phyloP scores from a whole-genome alignment of 805 yeast species.

The Candida ovalis region DNA sequence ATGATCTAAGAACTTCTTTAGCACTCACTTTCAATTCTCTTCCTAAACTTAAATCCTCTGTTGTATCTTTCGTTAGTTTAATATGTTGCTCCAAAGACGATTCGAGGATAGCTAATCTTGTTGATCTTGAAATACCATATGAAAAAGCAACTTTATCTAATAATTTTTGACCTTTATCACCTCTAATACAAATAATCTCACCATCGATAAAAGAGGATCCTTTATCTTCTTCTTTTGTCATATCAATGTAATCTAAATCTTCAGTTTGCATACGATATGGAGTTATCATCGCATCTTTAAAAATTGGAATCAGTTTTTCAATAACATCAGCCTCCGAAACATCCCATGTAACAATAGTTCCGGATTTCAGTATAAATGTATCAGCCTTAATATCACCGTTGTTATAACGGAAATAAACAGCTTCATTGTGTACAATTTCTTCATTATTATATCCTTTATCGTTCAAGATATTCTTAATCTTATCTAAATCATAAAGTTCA shows the following conservation, averaged over 20 bases:
- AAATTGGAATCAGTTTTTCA: conserved; percentile 46
- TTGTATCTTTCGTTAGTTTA: conserved; percentile 55
- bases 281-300: conserved; percentile 45
- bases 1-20: conserved; percentile 58
- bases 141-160: conserved; percentile 87
- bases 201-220: conserved; percentile 41
- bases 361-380: conserved; percentile 67
- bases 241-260: conserved; percentile 71
- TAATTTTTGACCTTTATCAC: conserved; percentile 44
- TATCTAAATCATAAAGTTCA: conserved; percentile 61
- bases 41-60: conserved; percentile 67
- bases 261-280: conserved; percentile 65
- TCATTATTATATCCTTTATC: conserved; percentile 33
- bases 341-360: conserved; percentile 85
- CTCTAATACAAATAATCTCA: conserved; percentile 68
- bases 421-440: conserved; percentile 47
- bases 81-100: conserved; percentile 65
- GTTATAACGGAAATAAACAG: conserved; percentile 48
- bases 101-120: conserved; percentile 80
- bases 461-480: conserved; percentile 38
- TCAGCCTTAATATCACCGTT: conserved; percentile 38
- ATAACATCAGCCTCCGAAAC: conserved; percentile 51
- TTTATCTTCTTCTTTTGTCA: conserved; percentile 30
- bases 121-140: conserved; percentile 81
- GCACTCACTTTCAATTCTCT: conserved; percentile 47